Evolutionary conservation across 495 filamentous ascomycete genomes (phyloP), one percentile per base, ranked within the genome.

Genomic region (Penicillium argentinense): DNA sequence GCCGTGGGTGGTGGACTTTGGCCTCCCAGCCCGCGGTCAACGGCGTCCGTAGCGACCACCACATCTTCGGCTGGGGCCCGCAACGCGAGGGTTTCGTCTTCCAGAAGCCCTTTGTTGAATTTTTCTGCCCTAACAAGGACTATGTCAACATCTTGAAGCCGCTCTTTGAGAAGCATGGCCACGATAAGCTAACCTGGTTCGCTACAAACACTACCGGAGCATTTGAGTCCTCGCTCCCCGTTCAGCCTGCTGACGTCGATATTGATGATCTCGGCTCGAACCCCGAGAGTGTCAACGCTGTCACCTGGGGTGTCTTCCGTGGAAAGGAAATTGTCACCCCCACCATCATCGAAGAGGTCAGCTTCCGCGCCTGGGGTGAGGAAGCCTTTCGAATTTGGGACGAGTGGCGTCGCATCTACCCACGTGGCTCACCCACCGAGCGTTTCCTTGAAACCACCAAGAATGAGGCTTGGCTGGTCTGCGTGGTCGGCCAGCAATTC

Each of bases 311-410:
- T 25, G 86, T 87, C 9, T 98, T 98, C 67, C 86, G 87, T 2
- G 91, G 90, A 14, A 97, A 97, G 68, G 93, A 98, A 73, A 98
- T 98, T 53, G 80, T 95, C 56, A 95, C 93, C 12, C 93, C 93
- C 16, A 97, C 93, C 14, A 98, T 98, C 63, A 96, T 98, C 51
- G 93, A 98, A 65, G 86, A 93, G 52, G 89, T 95, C 43, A 92
- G 87, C 61, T 98, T 98, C 78, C 77, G 84, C 34, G 89, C 91
- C 19, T 98, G 93, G 93, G 81, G 82, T 46, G 95, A 97, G 58
- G 93, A 98, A 75, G 93, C 93, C 2, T 98, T 90, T 74, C 85
- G 82, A 12, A 95, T 97, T 58, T 98, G 92, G 88, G 76, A 76
- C 24, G 93, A 97, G 68, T 98, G 93, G 93, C 86, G 84, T 25